phyloP scores from a whole-genome alignment of 1,284 basidiomycete species.

The Trametes pubescens region DNA sequence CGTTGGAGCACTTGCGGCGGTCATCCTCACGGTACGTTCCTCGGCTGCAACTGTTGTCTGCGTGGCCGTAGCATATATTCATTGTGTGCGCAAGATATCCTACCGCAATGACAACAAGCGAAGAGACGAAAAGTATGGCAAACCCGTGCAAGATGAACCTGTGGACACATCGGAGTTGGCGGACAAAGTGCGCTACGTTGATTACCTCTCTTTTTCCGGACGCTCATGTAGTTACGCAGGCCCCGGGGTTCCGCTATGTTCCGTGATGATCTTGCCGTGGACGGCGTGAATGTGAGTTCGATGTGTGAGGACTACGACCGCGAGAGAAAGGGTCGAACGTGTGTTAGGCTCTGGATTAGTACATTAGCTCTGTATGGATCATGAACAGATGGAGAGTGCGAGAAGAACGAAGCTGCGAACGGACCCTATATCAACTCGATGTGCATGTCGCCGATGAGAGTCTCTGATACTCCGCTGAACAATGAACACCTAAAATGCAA shows the following conservation, averaged over 20 bases:
- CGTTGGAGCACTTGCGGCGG: slow-evolving; percentile 59
- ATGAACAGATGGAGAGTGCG: too few relatives aligned
- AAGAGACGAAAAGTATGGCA: slow-evolving; percentile 64
- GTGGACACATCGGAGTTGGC: slow-evolving; percentile 75
- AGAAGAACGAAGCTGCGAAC: too few relatives aligned
- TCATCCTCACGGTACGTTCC: slow-evolving; percentile 59
- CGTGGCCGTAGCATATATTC: background rate
- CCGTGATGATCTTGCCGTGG: slow-evolving; percentile 23
- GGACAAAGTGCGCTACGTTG: slow-evolving; percentile 58
- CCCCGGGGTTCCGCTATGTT: slow-evolving; percentile 39
- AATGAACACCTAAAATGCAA: too few relatives aligned
- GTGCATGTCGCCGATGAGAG: too few relatives aligned
- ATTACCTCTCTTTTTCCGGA: background rate
- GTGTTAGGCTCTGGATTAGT: too few relatives aligned
- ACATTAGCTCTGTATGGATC: too few relatives aligned
- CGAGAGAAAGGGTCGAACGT: too few relatives aligned
- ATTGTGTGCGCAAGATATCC: slow-evolving; percentile 52
- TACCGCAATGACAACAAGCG: slow-evolving; percentile 69
- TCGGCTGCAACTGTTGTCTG: too few relatives aligned
- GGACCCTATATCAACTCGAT: too few relatives aligned
- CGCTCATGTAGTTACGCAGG: slow-evolving; percentile 22
- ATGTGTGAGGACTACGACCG: background rate
- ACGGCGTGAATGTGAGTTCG: too few relatives aligned
- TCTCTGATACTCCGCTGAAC: too few relatives aligned
- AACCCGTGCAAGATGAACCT: slow-evolving; percentile 53